A percentile compares a stretch with the other conserved stretches of the same genome.
Evolutionary conservation across 2,329 filamentous ascomycete genomes (phyloP).

Genomic region (Colletotrichum sublineola): DNA sequence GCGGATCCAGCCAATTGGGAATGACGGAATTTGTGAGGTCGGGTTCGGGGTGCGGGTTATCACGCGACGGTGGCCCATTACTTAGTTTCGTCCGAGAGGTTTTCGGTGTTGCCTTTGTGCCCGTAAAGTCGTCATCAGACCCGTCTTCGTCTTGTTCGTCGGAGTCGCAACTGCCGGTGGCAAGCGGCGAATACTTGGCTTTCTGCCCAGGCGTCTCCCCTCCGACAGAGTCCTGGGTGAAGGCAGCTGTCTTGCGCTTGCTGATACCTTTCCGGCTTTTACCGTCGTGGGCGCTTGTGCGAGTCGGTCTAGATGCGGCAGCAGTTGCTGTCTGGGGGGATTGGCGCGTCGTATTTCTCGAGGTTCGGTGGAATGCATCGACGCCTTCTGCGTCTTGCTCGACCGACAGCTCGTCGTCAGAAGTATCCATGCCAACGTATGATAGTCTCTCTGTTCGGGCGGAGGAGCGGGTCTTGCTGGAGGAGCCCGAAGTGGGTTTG

Average conservation of each 20-base stretch:
- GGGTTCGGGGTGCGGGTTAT: not conserved
- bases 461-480: slow-evolving; percentile 2
- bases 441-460: slow-evolving; percentile 20
- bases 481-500: slow-evolving; percentile 1
- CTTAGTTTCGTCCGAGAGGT: not conserved
- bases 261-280: not conserved
- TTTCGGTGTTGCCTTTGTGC: not conserved
- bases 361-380: not conserved
- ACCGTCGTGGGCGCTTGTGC: not conserved
- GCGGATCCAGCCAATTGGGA: slow-evolving; percentile 67
- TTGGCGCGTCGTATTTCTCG: not conserved
- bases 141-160: slow-evolving; percentile 5
- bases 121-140: not conserved
- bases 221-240: not conserved
- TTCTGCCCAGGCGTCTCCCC: not conserved
- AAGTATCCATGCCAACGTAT: slow-evolving; percentile 15
- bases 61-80: not conserved
- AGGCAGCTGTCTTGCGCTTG: slow-evolving; percentile 3
- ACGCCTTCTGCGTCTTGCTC: slow-evolving; percentile 23
- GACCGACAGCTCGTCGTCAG: slow-evolving; percentile 14
- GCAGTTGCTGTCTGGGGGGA: not conserved
- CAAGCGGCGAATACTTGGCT: not conserved
- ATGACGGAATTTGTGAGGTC: slow-evolving; percentile 48
- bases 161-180: not conserved
- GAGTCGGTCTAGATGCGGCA: not conserved